Evolutionary conservation across 768 basidiomycete species (phyloP), one percentile per base, ranked within the genome.

Genomic region (Boletus speciosus): DNA sequence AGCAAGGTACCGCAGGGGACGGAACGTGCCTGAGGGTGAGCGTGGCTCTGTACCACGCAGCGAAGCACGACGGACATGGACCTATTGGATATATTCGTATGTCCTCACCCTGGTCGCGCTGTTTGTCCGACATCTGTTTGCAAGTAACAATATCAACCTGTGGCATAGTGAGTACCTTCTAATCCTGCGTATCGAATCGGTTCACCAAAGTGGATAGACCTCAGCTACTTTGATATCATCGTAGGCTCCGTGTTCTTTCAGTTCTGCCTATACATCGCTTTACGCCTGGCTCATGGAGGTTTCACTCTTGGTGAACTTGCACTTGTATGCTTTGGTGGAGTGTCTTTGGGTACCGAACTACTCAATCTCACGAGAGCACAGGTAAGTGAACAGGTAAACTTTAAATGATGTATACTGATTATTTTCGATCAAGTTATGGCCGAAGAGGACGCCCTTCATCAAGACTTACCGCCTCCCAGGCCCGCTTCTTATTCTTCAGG

Each of bases 251-350:
- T 89, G 40, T 93, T 95, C 73, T 97, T 88, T 69, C 97, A 98
- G 67, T 88, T 94, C 65, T 84, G 92, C 47, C 76, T 98, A 43
- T 99, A 98, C 69, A 78, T 89, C 44, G 89, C 90, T 39, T 79
- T 97, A 39, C 82, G 97, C 23, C 78, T 99, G 41, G 95, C 94
- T 5, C 89, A 97, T 62, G 82, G 89, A n/a, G 91, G 90, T 11
- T 95, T 98, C 72, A 98, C 95, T 0, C 80, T 99, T 1, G 97
- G 97, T 32, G 97, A 99, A 68, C 79, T 98, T 16, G 88, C 87
- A 25, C 73, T 98, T 25, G 90, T 96, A 16, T 88, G 86, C 41
- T 91, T 92, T 60, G 93, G 93, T 39, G 93, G 90, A 6, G 89
- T 93, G 2, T 86, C 86, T 0, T 67, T 98, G 23, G 86, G 85